Base-by-base conservation (phyloP, 2,329 filamentous ascomycete species). In the Dryadomyces sulphureus region DNA sequence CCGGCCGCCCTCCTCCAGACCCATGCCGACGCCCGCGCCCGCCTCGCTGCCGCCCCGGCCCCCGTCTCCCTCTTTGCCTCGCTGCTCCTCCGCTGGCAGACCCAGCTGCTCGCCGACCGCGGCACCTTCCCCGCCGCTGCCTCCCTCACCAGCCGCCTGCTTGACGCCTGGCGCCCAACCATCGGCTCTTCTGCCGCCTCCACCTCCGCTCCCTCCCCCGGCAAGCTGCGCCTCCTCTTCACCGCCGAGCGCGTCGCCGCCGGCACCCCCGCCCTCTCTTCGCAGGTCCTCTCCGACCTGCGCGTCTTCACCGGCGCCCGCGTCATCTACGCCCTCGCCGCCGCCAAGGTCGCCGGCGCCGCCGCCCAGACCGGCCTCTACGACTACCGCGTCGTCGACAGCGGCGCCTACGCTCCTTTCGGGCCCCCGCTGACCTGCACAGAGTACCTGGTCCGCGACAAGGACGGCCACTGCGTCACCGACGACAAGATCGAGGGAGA, bases 291-390 rank as follows among this genome's bases (percentile, higher is more conserved):
- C 36, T 86, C 84, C 0, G 86, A 95, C 57, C 65, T 96, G 48
- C 79, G 89, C 40, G 73, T 93, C 45, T 85, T 88, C 61, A 85
- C 84, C 2, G 77, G 82, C 24, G 81, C 87, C 2, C 77, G 87
- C 44, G 70, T 95, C 47, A 71, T 93, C 43, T 94, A 96, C 61
- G 89, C 88, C 3, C 70, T 98, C 46, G 84, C 87, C 17, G 79
- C 84, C 1, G 69, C 86, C 21, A 76, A 77, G 50, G 84, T 96
- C n/a, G 90, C 89, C 2, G 92, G 92, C 34, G 82, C 89, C 1
- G 76, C 94, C n/a, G 70, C 82, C 1, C 90, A 96, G 65, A 94
- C 85, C 0, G 47, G 50, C 12, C 68, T 66, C 52, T 68, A 68
- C 54, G 66, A 73, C 39, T 64, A 62, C 25, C 53, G 55, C 27